Evolutionary conservation across 495 filamentous ascomycete species (phyloP), one percentile per base, ranked within the genome.

Genomic region (Penicillium soppii): DNA sequence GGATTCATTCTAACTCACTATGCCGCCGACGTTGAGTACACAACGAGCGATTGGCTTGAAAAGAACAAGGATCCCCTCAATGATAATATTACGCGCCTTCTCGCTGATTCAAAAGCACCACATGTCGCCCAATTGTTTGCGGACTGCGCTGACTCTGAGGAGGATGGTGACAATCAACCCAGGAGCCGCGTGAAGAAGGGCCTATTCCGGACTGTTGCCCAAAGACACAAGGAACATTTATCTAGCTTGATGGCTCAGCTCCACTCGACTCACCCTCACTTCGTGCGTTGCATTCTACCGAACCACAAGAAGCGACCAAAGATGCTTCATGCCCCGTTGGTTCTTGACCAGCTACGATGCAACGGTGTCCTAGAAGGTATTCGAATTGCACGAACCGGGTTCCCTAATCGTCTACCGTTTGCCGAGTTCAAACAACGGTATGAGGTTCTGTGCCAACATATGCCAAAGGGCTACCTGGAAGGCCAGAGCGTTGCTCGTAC

Each of bases 51-150:
- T 39, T 99, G 95, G 95, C 77, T 99, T 25, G 92, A 97, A 65
- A 99, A 97, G 78, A 99, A 99, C 72, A 99, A 99, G 61, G 95
- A 99, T 63, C 95, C 95, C 1, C 69, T 99, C 8, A 97, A 97
- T 52, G 95, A 99, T 75, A 99, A 96, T 56, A 76, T 97, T 27
- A 97, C 95, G 0, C 83, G 87, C 23, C 78, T 99, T 6, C 79
- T 99, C 12, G 90, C 92, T 33, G 76, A 79, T 4, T 97, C 95
- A 6, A 80, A 75, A 1, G 87, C 97, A 57, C 84, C 78, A 47
- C 90, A 97, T 66, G 79, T 96, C 53, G 88, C 91, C 4, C 79
- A 82, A 43, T 75, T 99, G 0, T 99, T 99, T 66, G 74, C 81
- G 5, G 95, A 99, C 63, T 97, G 91, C 56, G 83, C 82, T 4